Conservation (phyloP, 805 yeast genomes). For the Zygosaccharomyces bailii region DNA sequence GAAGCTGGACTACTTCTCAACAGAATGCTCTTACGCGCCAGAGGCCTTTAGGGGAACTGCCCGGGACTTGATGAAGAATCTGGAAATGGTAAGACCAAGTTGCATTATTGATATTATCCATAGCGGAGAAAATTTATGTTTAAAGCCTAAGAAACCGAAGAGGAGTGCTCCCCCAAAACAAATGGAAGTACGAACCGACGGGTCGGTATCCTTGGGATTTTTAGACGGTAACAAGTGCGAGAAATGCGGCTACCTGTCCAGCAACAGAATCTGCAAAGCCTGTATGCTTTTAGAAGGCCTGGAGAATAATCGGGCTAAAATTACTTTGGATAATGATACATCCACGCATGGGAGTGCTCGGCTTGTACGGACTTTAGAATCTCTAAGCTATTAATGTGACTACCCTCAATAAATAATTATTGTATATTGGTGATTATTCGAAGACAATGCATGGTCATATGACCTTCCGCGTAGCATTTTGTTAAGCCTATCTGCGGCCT, state of each 20-base stretch:
- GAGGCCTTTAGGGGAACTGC: conserved; percentile 99
- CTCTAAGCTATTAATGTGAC: conserved; percentile 49
- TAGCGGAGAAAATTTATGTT: conserved; percentile 82
- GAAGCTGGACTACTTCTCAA: conserved; percentile 89
- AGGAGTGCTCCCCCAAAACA: conserved; percentile 39
- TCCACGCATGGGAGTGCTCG: conserved; percentile 63
- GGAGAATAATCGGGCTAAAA: conserved; percentile 67
- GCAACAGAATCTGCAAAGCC: conserved; percentile 88
- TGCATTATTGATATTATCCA: conserved; percentile 92
- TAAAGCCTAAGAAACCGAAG: conserved; percentile 54
- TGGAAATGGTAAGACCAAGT: conserved; percentile 87
- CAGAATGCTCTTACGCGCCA: conserved; percentile 97
- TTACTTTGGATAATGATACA: conserved; percentile 47
- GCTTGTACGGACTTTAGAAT: conserved; percentile 57
- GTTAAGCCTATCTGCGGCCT: too few species aligned
- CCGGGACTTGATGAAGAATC: conserved; percentile 80
- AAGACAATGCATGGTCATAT: conserved; percentile 1
- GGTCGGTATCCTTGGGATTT: conserved; percentile 52
- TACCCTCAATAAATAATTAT: not conserved
- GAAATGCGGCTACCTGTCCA: conserved; percentile 87
- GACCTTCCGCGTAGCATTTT: too few species aligned
- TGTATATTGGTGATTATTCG: not conserved
- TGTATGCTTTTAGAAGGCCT: conserved; percentile 83
- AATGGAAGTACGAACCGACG: conserved; percentile 55
- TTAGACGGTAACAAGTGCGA: conserved; percentile 75